A percentile compares a stretch with the other conserved stretches of the same genome.
Evolutionary conservation across 2,329 filamentous ascomycete species (phyloP).

Genomic region (Cladosporium sp.): DNA sequence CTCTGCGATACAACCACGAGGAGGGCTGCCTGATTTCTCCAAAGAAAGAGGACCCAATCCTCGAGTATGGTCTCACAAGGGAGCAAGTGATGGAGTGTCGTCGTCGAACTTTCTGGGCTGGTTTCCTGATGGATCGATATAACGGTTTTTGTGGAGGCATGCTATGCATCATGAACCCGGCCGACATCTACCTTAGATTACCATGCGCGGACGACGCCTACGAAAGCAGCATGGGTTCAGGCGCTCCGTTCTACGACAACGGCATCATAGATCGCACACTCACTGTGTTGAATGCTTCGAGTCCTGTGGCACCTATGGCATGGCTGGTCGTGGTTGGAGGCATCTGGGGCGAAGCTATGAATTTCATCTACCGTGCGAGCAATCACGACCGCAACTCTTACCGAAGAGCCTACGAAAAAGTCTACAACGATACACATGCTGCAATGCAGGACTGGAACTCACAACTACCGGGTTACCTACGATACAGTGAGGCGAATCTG

Average conservation of each 20-base stretch:
- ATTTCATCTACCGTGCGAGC: slow-evolving; percentile 53
- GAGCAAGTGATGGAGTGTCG: slow-evolving; percentile 59
- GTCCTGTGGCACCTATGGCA: slow-evolving; percentile 50
- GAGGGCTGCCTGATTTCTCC: slow-evolving; percentile 31
- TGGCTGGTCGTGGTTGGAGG: slow-evolving; percentile 60
- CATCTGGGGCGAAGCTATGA: slow-evolving; percentile 63
- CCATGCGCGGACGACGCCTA: slow-evolving; percentile 60
- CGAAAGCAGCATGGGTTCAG: slow-evolving; percentile 55
- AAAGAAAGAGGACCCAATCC: slow-evolving; percentile 1
- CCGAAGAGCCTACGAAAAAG: slow-evolving; percentile 44
- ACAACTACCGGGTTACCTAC: slow-evolving; percentile 53
- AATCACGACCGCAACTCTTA: slow-evolving; percentile 43
- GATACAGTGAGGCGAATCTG: slow-evolving; percentile 55
- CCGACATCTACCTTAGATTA: slow-evolving; percentile 64
- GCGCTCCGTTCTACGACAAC: slow-evolving; percentile 59
- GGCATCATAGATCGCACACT: slow-evolving; percentile 39
- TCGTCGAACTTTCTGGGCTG: slow-evolving; percentile 68
- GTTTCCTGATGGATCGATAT: slow-evolving; percentile 66
- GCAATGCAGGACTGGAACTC: slow-evolving; percentile 57
- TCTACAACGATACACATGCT: slow-evolving; percentile 50
- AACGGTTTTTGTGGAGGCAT: slow-evolving; percentile 53
- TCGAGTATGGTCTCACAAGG: slow-evolving; percentile 23
- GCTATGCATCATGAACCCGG: slow-evolving; percentile 54
- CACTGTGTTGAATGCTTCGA: slow-evolving; percentile 33
- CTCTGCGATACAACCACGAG: slow-evolving; percentile 57